Evolutionary conservation across 768 basidiomycete species (phyloP), one percentile per base, ranked within the genome.

Genomic region (Favolaschia claudopus): DNA sequence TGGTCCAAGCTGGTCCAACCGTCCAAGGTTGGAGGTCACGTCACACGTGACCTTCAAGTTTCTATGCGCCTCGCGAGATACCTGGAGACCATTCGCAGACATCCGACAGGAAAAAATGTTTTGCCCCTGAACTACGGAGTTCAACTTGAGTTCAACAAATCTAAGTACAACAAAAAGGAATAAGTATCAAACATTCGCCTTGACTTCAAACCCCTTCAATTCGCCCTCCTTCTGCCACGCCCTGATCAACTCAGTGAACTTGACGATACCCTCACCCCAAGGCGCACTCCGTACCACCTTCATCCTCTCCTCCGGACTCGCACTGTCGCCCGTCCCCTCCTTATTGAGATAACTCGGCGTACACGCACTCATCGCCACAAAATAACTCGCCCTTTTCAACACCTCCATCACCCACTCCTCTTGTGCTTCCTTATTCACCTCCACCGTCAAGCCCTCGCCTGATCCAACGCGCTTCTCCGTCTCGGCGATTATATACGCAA

Each of bases 251-350:
- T 52, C 50, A 13, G 10, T 19, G 36, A 46, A 59, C 19, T 20
- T 40, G 22, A 47, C 22, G 10, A 53, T 42, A 2, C 58, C 58
- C 38, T 59, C 58, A 15, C 46, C 59, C 54, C 59, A 60, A 7
- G 48, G 46, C 25, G 48, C 59, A 5, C 46, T 47, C 10, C 47
- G 31, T 1, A 34, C 54, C 20, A 33, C 53, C 43, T 60, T 60
- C 14, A 59, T 53, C 44, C 33, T 29, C 37, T 53, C 34, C 40
- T 25, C n/a, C n/a, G n/a, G n/a, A n/a, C n/a, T n/a, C n/a, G n/a
- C n/a, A n/a, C n/a, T n/a, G n/a, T n/a, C n/a, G n/a, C n/a, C n/a
- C n/a, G n/a, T n/a, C n/a, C 45, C 45, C 31, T 47, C 45, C 13
- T 17, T 17, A 27, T 47, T 47, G 12, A 47, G 8, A 28, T 47